A percentile compares a stretch with the other conserved stretches of the same genome.
Conservation (phyloP, 2,329 filamentous ascomycete genomes). For the Alternaria conjuncta region DNA sequence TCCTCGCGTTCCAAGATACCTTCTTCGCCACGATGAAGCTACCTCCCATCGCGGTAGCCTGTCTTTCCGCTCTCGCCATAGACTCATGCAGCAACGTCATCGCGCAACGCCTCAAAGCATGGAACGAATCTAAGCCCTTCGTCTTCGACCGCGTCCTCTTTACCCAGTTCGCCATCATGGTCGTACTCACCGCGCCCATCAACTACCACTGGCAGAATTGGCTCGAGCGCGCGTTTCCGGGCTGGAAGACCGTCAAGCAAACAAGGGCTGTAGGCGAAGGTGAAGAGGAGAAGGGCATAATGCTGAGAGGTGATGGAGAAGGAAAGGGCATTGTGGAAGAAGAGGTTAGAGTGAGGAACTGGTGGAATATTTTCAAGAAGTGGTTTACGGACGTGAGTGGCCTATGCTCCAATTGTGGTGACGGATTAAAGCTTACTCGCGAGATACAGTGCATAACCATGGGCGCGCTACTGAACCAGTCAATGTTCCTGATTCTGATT, state of each 20-base stretch:
- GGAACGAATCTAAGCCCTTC: constrained; percentile 43
- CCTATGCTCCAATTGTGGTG: not conserved
- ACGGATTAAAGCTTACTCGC: constrained; percentile 10
- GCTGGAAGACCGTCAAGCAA: constrained; percentile 47
- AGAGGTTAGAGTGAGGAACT: constrained; percentile 40
- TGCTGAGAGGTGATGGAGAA: constrained; percentile 36
- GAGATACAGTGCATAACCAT: constrained; percentile 60
- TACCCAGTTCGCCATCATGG: constrained; percentile 62
- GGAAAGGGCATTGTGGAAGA: constrained; percentile 35
- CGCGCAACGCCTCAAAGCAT: constrained; percentile 47
- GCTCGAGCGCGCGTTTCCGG: constrained; percentile 77
- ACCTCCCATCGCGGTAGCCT: constrained; percentile 42
- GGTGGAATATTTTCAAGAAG: constrained; percentile 70
- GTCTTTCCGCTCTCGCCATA: constrained; percentile 44
- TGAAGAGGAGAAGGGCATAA: constrained; percentile 39
- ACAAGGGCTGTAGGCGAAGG: constrained; percentile 22
- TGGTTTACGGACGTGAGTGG: constrained; percentile 63
- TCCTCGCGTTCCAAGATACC: not conserved
- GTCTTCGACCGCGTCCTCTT: constrained; percentile 48
- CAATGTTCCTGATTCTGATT: constrained; percentile 68
- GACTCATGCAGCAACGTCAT: constrained; percentile 48
- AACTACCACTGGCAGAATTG: constrained; percentile 88
- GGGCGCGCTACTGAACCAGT: constrained; percentile 69
- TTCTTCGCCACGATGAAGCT: constrained; percentile 30
- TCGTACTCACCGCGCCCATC: constrained; percentile 74